Evolutionary conservation across 2,329 filamentous ascomycete genomes (phyloP), one percentile per base, ranked within the genome.

Genomic region (Verticillium tricorpus): DNA sequence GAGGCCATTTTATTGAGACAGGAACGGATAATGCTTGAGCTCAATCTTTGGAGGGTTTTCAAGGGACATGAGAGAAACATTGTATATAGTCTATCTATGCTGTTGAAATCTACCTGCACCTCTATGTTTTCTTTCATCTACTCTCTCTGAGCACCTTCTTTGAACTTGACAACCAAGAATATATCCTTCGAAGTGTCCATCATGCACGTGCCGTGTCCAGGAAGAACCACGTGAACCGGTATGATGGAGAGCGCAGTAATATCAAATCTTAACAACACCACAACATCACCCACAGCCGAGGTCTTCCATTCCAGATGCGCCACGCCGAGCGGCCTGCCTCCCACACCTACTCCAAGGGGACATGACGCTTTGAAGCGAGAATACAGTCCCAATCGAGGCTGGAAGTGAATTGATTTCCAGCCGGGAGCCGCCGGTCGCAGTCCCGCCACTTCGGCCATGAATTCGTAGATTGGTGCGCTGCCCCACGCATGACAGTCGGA

Each of bases 401-500:
- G 55, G 56, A 67, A 67, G 1, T 45, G 15, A 8, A 67, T 31
- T 22, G 25, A 40, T 12, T 61, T 40, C 59, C 60, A 63, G 12
- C 62, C 65, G 17, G 64, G 56, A 25, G 56, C 59, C 2, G 59
- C 61, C 4, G 65, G 64, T 5, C 60, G 60, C 1, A 67, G 8
- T 2, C 66, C 66, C 1, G 61, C 62, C 2, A 67, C 59, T 50
- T 67, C 66, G 14, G 65, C 64, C 56, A 62, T 62, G 35, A 64
- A 64, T 52, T 69, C 67, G 39, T 65, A 65, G 15, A 69, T 40
- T 2, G 67, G 66, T 2, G 57, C 61, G 37, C 67, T 65, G 2
- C 66, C 65, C 67, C 67, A 69, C 2, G 67, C 66, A 22, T 69
- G 65, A 35, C 67, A 68, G 60, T 67, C 67, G 4, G 67, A 68